Evolutionary conservation across 306 rosid genomes (phyloP), one percentile per base, ranked within the genome.

Genomic region (Fragaria iinumae): DNA sequence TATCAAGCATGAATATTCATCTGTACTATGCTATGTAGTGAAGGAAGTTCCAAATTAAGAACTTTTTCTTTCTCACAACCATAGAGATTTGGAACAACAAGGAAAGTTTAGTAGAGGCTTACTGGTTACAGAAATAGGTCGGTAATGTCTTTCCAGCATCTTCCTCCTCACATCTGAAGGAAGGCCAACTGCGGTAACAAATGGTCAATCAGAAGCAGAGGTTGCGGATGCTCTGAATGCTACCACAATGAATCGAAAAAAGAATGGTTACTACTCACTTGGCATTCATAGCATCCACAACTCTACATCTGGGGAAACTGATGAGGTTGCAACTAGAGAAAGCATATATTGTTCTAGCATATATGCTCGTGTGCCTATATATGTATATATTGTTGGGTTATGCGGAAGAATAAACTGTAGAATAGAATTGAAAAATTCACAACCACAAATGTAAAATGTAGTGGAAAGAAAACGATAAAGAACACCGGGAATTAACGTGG

Each of bases 211-310:
- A 29, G 38, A 62, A 62, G 67, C 32, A 63, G 43, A 27, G 43
- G 67, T 63, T 63, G 67, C 29, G 43, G 67, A 63, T 63, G 67
- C 43, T 63, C 67, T 29, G 67, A 29, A 62, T 57, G 17, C 67
- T 32, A 4, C 65, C 65, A 63, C 7, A 14, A 5, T 12, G 41
- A 63, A 63, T 12, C 18, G 17, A 11, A 4, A 59, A 25, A 23
- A 25, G 17, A 59, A n/a, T 8, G 60, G 36, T 29, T 11, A 32
- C 34, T 32, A 14, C 6, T 20, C 38, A 13, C 68, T 32, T 0
- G 7, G 23, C 21, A 63, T 63, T 63, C 68, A 32, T 63, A 63
- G 68, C 43, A 32, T 63, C 68, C 68, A 14, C 44, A 63, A 32
- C 44, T 32, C 68, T 63, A 3, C 68, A 63, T 32, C 68, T 63